Conservation (phyloP, 345 rosid species). For the Eutrema yunnanense region DNA sequence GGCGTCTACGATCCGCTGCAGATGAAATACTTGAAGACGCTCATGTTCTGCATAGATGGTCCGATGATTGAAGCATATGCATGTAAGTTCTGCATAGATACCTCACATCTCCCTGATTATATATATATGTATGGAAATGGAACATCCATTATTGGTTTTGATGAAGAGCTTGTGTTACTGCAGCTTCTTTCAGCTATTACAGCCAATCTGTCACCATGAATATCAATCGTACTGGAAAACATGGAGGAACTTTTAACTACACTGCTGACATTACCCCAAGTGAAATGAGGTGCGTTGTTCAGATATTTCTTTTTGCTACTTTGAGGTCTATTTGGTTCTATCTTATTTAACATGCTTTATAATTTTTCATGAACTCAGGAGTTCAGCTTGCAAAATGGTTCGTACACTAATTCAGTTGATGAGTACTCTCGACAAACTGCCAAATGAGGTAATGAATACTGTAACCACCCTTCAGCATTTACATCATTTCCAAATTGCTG, state of each 20-base stretch:
- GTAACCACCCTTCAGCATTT: background rate
- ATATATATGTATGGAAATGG: background rate
- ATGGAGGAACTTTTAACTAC: slow-evolving; percentile 66
- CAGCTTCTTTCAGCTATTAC: slow-evolving; percentile 90
- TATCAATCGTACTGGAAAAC: slow-evolving; percentile 69
- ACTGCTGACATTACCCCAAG: slow-evolving; percentile 72
- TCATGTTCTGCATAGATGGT: slow-evolving; percentile 82
- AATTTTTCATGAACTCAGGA: slow-evolving; percentile 60
- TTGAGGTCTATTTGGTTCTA: background rate
- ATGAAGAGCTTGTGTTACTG: slow-evolving; percentile 27
- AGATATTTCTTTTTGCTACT: background rate
- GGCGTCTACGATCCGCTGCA: slow-evolving; percentile 93
- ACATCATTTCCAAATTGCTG: background rate
- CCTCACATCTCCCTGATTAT: background rate
- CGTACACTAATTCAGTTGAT: slow-evolving; percentile 86
- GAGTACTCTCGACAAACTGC: slow-evolving; percentile 96
- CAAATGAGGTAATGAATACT: slow-evolving; percentile 60
- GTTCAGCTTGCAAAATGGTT: slow-evolving; percentile 94
- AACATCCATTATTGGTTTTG: background rate
- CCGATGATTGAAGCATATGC: slow-evolving; percentile 86
- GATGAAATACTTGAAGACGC: slow-evolving; percentile 84
- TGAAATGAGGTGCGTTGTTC: slow-evolving; percentile 60
- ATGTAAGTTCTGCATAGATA: slow-evolving; percentile 40
- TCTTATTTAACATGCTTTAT: background rate
- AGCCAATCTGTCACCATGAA: slow-evolving; percentile 84